A percentile compares a stretch with the other conserved stretches of the same genome.
These are phyloP conservation scores for Prunus mume DNA, from an alignment of 306 rosid species.

Conservation along the genomic window DNA sequence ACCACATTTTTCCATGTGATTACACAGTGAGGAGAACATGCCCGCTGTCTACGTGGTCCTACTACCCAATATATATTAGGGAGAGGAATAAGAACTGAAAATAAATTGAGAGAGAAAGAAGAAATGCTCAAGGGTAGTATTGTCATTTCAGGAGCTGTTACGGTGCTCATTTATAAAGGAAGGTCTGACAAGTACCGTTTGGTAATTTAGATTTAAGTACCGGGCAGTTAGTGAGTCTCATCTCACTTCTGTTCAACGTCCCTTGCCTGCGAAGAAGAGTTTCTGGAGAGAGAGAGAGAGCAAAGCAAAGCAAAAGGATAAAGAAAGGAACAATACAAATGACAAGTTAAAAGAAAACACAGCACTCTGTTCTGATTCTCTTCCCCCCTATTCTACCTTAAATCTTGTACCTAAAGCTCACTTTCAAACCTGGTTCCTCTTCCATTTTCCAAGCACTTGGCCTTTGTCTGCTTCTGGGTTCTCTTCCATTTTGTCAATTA, in stretches of 20 bases:
- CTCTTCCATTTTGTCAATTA: neutral
- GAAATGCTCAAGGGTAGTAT: constrained; percentile 15
- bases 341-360: constrained; percentile 6
- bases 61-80: neutral
- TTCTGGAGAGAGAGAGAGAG: constrained; percentile 13
- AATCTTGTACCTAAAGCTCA: constrained; percentile 17
- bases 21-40: constrained; percentile 24
- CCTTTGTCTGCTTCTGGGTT: constrained; percentile 16
- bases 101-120: neutral
- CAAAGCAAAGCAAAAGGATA: constrained; percentile 30
- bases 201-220: constrained; percentile 44
- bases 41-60: constrained; percentile 16
- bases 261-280: constrained; percentile 71
- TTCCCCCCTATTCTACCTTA: neutral
- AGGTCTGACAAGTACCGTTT: constrained; percentile 40
- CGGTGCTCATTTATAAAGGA: constrained; percentile 22
- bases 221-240: constrained; percentile 63
- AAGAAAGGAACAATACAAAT: constrained; percentile 51
- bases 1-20: constrained; percentile 28
- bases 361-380: constrained; percentile 33
- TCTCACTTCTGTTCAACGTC: constrained; percentile 59
- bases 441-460: neutral
- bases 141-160: constrained; percentile 37
- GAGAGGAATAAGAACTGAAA: neutral
- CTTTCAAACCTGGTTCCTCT: neutral